A percentile compares a stretch with the other conserved stretches of the same genome.
These are phyloP conservation scores for Pholiota conissans DNA, from an alignment of 768 basidiomycete species.

Conservation along the genomic window DNA sequence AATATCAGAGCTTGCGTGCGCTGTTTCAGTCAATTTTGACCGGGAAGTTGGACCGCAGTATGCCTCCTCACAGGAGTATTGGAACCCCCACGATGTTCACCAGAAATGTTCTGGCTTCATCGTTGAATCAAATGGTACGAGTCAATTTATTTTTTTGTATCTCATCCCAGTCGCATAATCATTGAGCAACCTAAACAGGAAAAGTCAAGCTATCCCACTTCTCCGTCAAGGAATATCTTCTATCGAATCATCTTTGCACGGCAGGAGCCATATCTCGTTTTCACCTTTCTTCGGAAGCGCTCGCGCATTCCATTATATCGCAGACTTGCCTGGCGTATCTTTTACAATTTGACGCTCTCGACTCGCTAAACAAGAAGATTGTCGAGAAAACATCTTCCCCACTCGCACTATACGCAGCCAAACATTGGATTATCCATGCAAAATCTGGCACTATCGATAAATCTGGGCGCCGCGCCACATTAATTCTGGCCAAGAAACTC, in stretches of 20 bases:
- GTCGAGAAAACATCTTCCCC: background rate
- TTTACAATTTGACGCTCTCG: background rate
- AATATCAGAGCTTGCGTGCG: background rate
- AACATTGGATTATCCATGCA: background rate
- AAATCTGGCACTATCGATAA: background rate
- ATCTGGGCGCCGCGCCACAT: background rate
- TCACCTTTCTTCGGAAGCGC: background rate
- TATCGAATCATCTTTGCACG: background rate
- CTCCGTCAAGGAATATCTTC: background rate
- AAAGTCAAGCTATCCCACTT: background rate
- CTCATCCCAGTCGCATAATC: too few relatives aligned
- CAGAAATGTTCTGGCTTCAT: background rate
- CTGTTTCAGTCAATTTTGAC: background rate
- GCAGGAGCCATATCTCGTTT: background rate
- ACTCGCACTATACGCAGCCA: background rate
- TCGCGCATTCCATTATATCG: background rate
- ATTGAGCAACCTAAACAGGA: too few relatives aligned
- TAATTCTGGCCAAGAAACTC: background rate
- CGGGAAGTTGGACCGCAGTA: background rate
- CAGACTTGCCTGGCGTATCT: background rate
- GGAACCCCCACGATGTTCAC: background rate
- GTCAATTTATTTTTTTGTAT: too few relatives aligned
- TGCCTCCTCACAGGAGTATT: background rate
- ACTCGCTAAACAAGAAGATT: background rate
- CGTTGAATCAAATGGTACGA: background rate